These are phyloP conservation scores for Sarocladium brachiariae DNA, from an alignment of 2,329 filamentous ascomycete species.

Conservation along the genomic window DNA sequence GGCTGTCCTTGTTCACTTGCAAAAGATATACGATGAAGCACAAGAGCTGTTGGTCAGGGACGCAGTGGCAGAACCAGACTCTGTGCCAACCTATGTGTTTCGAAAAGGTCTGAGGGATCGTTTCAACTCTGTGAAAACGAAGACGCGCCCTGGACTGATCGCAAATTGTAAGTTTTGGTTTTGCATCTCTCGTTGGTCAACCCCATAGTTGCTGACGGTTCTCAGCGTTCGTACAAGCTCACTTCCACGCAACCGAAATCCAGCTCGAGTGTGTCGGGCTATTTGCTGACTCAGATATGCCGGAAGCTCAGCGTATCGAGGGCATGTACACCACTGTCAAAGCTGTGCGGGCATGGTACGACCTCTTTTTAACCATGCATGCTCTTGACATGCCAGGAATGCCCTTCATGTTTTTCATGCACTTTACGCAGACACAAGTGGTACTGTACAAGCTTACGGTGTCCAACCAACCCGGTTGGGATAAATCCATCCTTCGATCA, in stretches of 20 bases:
- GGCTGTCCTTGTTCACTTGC: conserved; percentile 26
- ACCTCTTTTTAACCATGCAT: conserved; percentile 27
- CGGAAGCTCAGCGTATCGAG: conserved; percentile 24
- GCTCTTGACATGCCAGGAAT: conserved; percentile 22
- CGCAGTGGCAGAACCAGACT: conserved; percentile 17
- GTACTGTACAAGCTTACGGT: conserved; percentile 32
- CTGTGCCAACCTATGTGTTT: conserved; percentile 26
- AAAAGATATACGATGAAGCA: conserved; percentile 33
- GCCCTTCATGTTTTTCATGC: conserved; percentile 27
- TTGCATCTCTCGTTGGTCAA: background rate
- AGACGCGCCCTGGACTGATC: conserved; percentile 17
- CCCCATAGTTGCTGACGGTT: conserved; percentile 9
- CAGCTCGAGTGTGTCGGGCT: conserved; percentile 26
- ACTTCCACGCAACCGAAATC: conserved; percentile 23
- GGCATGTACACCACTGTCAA: conserved; percentile 30
- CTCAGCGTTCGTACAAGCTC: conserved; percentile 24
- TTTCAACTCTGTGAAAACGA: conserved; percentile 20
- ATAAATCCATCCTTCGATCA: conserved; percentile 27
- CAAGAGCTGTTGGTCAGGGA: conserved; percentile 25
- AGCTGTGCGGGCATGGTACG: conserved; percentile 28
- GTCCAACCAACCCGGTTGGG: conserved; percentile 34
- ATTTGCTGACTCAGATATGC: conserved; percentile 23
- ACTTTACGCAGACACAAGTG: conserved; percentile 29
- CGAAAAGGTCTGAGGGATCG: conserved; percentile 23
- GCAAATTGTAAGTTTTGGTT: conserved; percentile 20